Base-by-base conservation (phyloP, 371 early-diverging fungal genomes). In the Apophysomyces variabilis region DNA sequence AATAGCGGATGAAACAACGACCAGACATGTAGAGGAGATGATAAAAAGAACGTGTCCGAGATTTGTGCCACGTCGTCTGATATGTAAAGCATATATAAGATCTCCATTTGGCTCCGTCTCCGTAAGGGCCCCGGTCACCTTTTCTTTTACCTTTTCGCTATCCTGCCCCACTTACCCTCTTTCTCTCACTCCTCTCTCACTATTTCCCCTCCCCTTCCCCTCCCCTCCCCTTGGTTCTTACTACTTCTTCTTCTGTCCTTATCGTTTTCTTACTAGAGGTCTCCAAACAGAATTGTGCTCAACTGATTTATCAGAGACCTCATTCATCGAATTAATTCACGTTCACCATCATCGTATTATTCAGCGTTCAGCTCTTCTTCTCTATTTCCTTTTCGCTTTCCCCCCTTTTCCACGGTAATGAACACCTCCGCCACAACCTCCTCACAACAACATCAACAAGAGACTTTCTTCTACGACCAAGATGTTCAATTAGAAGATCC, bases 1-100 rank as follows among this genome's bases (percentile, higher is more conserved):
- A 50, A 50, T 50, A 50, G 54, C 9, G 54, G 54, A 18, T 50
- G 54, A 50, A 50, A 50, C 45, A 62, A 62, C 43, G 62, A 44
- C 13, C 21, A 18, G n/a, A 14, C 37, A 45, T 46, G 46, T 43
- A 41, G 46, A 45, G 46, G 46, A 50, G n/a, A 9, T n/a, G 21
- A 9, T 21, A 18, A 50, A 7, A 18, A n/a, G 54, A 50, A 50
- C 54, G 54, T 50, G 54, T 50, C 8, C 7, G 54, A n/a, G 54
- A 50, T 50, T 50, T 50, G 54, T 50, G 54, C 21, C 54, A 50
- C 54, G 21, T 50, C 54, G 21, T 50, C 26, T 45, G 47, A 62
- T 11, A 44, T 32, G n/a, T 35, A 45, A 9, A 12, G 26, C 6
- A 44, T 44, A 18, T 61, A 45, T 7, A 37, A 26, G 35, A 62